These are phyloP conservation scores for Priceomyces haplophilus DNA, from an alignment of 805 yeast species.

Conservation along the genomic window DNA sequence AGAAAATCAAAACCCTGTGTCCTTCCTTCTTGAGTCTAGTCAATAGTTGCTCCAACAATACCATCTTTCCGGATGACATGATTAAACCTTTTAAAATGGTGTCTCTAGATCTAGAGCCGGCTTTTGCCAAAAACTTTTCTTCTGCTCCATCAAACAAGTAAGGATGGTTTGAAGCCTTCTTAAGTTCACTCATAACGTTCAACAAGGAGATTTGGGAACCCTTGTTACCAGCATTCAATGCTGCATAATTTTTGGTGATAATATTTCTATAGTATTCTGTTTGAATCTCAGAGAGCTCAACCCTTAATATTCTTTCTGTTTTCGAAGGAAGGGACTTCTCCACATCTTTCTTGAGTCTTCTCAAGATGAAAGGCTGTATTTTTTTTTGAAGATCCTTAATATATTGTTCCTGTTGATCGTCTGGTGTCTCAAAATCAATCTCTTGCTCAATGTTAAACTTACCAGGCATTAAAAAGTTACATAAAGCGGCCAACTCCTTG, in stretches of 20 bases:
- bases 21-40: slow-evolving; percentile 88
- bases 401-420: slow-evolving; percentile 81
- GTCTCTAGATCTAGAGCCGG: slow-evolving; percentile 66
- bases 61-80: slow-evolving; percentile 99
- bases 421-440: slow-evolving; percentile 89
- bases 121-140: slow-evolving; percentile 67
- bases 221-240: slow-evolving; percentile 79
- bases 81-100: slow-evolving; percentile 83
- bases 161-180: slow-evolving; percentile 97
- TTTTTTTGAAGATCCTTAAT: slow-evolving; percentile 81
- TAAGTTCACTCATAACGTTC: slow-evolving; percentile 92
- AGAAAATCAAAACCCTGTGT: slow-evolving; percentile 90
- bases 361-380: slow-evolving; percentile 85
- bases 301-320: slow-evolving; percentile 91
- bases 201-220: slow-evolving; percentile 76
- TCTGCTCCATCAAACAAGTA: slow-evolving; percentile 93
- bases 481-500: slow-evolving; percentile 91
- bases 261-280: slow-evolving; percentile 94
- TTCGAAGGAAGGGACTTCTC: slow-evolving; percentile 95
- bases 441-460: slow-evolving; percentile 86
- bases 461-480: slow-evolving; percentile 96
- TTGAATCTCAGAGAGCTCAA: slow-evolving; percentile 91
- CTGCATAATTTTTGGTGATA: slow-evolving; percentile 86
- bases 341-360: slow-evolving; percentile 94
- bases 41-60: slow-evolving; percentile 81